Base-by-base conservation (phyloP, 1,284 basidiomycete species). In the Ustilago hordei region DNA sequence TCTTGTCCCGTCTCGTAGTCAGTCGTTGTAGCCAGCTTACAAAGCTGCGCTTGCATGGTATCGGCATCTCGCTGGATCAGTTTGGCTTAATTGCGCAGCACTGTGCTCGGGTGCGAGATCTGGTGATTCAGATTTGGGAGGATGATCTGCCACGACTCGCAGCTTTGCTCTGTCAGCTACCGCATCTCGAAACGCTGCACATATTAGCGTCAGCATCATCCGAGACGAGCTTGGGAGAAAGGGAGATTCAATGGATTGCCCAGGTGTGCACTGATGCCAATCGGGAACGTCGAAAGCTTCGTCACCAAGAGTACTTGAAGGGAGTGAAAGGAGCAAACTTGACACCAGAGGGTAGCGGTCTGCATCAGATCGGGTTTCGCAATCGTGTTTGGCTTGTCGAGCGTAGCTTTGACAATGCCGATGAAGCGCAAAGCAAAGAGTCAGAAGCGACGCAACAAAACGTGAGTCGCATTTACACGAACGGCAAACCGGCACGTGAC, bases 351-450 rank as follows among this genome's bases (percentile, higher is more conserved):
- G 73, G 75, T 2, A 69, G 48, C 34, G 65, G 70, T 9, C 60
- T 85, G 32, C 57, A 63, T 31, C 82, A 84, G 59, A 74, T 85
- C 45, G 84, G 84, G 0, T 84, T 84, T 62, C 71, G 81, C 11
- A 83, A 85, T 62, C 79, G 81, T 11, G 81, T 85, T 41, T 83
- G 82, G 82, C 68, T 79, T n/a, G 71, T 84, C 15, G 69, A 80
- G 41, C 63, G 69, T 15, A 45, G 23, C 17, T 66, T 77, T 41
- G 67, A 58, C 48, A 45, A 1, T 19, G 41, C 41, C 7, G 17
- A 45, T 45, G 6, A 8, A 3, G 23, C 52, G 31, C 32, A 53
- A 54, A 54, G 28, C n/a, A 13, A 52, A 23, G 39, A 45, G 53
- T 52, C 43, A n/a, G 32, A 58, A 48, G 28, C 36, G 55, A 31